A percentile compares a stretch with the other conserved stretches of the same genome.
Evolutionary conservation across 192 early-diverging fungal species (phyloP).

Genomic region (Umbelopsis ramanniana): DNA sequence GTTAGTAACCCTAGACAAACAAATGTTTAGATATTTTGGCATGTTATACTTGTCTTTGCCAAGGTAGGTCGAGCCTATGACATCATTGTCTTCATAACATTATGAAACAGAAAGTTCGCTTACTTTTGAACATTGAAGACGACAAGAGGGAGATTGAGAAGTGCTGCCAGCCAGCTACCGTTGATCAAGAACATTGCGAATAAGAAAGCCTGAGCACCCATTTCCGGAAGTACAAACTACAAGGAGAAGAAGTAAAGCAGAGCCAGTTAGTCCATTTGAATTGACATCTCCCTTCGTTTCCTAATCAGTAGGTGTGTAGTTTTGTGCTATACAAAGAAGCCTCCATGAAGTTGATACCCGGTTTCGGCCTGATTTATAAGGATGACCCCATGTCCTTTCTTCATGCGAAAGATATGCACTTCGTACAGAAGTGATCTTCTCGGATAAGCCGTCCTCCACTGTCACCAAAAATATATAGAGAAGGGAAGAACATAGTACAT

Average conservation of each 20-base stretch:
- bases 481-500: conserved; percentile 5
- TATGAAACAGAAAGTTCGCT: conserved; percentile 18
- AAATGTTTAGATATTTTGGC: conserved; percentile 14
- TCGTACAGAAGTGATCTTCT: too few species aligned
- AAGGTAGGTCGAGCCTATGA: neutral
- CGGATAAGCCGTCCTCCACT: neutral
- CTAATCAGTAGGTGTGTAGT: too few species aligned
- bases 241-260: neutral
- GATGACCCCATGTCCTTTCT: too few species aligned
- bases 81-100: neutral
- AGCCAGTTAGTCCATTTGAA: neutral
- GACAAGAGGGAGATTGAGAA: conserved; percentile 86
- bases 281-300: neutral
- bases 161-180: conserved; percentile 85
- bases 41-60: neutral
- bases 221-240: conserved; percentile 96
- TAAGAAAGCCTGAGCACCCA: conserved; percentile 82
- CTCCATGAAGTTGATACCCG: too few species aligned
- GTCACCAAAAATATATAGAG: neutral
- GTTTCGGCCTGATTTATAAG: too few species aligned
- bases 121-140: conserved; percentile 91
- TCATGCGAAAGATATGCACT: too few species aligned
- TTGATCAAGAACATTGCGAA: conserved; percentile 83
- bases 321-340: too few species aligned
- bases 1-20: conserved; percentile 68